Base-by-base conservation (phyloP, 768 basidiomycete genomes). In the Pholiota microspora region DNA sequence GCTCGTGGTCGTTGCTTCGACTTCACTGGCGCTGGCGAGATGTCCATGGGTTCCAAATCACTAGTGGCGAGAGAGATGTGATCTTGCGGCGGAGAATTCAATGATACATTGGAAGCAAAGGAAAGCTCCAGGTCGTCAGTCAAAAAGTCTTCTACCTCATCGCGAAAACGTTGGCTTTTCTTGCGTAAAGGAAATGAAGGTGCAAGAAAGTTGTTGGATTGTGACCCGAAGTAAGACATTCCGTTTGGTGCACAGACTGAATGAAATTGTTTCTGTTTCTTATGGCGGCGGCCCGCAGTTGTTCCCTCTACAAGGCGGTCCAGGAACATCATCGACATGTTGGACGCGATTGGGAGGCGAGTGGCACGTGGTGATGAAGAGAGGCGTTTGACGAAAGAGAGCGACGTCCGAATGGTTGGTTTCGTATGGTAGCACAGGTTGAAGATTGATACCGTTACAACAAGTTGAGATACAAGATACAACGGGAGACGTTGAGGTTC, bases 81-180 rank as follows among this genome's bases (percentile, higher is more conserved):
- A 25, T 80, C 75, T 46, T 71, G 77, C 12, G 83, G 77, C 29
- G 90, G 88, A 24, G 89, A 89, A 64, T 88, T 78, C 45, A 93
- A 72, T 6, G 91, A 93, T 68, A 92, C 85, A 56, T 80, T 89
- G 27, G 89, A 91, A 6, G 88, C 88, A 64, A 93, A 93, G 25
- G 90, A 92, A 34, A 84, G 72, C 66, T 93, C 91, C 45, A 91
- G 79, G 63, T 89, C 89, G n/a, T 86, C 86, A 29, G 84, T 75
- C 64, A 83, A 85, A 38, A 86, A 83, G 57, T 89, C 84, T 50
- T 82, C 67, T 55, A 86, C 82, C 62, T 82, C 77, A 61, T 69
- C 71, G 57, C 67, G 66, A 63, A 72, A 67, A 51, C 71, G 69
- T 59, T 80, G 77, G 54, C 69, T 77, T 53, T 72, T 77, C 68